Evolutionary conservation across 139 green algal genomes (phyloP).

Genomic region (Volvox africanus): DNA sequence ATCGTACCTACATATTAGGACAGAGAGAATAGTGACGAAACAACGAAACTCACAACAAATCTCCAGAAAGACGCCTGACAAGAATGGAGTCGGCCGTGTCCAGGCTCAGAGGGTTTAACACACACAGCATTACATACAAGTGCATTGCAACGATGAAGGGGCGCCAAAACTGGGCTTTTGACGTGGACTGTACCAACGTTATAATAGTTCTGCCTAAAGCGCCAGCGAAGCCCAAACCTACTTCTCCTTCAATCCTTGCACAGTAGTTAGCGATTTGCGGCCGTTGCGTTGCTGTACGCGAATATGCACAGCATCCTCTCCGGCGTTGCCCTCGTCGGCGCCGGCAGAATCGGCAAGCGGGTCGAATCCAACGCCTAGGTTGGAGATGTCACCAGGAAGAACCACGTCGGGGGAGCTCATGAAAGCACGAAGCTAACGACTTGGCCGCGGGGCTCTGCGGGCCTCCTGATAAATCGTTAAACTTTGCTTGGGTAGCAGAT

Average conservation of each 20-base stretch:
- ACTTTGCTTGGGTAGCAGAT: background rate
- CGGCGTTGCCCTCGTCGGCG: slow-evolving; percentile 46
- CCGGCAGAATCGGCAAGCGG: slow-evolving; percentile 57
- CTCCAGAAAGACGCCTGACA: too few relatives aligned
- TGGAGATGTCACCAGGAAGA: slow-evolving; percentile 55
- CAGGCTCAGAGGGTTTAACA: too few relatives aligned
- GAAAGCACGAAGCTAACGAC: slow-evolving; percentile 14
- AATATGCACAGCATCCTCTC: slow-evolving; percentile 86
- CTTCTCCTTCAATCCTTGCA: slow-evolving; percentile 91
- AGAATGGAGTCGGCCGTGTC: too few relatives aligned
- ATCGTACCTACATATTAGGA: slow-evolving; percentile 76
- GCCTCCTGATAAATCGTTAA: background rate
- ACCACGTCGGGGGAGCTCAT: slow-evolving; percentile 48
- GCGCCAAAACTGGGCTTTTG: background rate
- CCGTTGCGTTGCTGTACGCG: slow-evolving; percentile 98
- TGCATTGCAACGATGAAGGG: background rate
- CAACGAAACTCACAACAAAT: too few relatives aligned
- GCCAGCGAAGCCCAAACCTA: slow-evolving; percentile 73
- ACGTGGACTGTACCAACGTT: background rate
- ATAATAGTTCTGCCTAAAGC: too few relatives aligned
- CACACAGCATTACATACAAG: too few relatives aligned
- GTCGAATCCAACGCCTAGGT: slow-evolving; percentile 47
- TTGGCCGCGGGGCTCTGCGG: slow-evolving; percentile 14
- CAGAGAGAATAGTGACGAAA: too few relatives aligned
- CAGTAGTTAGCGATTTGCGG: slow-evolving; percentile 97